Base-by-base conservation (phyloP, 2,329 filamentous ascomycete genomes). In the Zasmidium citrigriseum region DNA sequence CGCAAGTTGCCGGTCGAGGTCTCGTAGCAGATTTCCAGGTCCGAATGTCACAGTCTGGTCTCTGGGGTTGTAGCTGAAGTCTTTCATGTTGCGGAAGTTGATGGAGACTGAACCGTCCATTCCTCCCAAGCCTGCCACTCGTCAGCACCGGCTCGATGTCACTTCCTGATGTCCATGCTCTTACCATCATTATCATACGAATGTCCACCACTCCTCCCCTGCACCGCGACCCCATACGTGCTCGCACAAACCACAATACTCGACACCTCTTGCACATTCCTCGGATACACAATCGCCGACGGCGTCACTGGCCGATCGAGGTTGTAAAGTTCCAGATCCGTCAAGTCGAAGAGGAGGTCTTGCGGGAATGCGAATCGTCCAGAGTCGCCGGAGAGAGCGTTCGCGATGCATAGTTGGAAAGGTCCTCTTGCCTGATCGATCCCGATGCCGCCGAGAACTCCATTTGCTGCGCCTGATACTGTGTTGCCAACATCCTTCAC, bases 161-260 rank as follows among this genome's bases (percentile, higher is more conserved):
- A 3, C 4, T 2, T 11, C 27, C 22, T 18, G 11, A 18, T 20
- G 1, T 38, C 20, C 4, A 16, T 21, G 24, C 20, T 41, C 55
- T 18, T 49, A 59, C 58, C 58, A 44, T 58, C 59, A 45, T 63
- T 63, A 24, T 46, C 3, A 48, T 62, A 65, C 44, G 45, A 57
- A 29, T 65, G 63, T 7, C 63, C 63, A 16, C 63, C 63, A 50
- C 53, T 57, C 49, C 54, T 58, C n/a, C 57, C 54, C 53, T 65
- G 63, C 1, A 62, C 61, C 10, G 55, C 54, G 9, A 64, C 27
- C 2, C 60, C 60, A 18, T 55, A 51, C 14, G 52, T 22, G n/a
- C 24, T 24, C n/a, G 62, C 62, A 49, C 62, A 64, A 3, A 54
- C 49, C 27, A 64, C 62, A n/a, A 60, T 14, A 23, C 45, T 56